phyloP scores from a whole-genome alignment of 805 yeast genomes.

The Scheffersomyces spartinae region DNA sequence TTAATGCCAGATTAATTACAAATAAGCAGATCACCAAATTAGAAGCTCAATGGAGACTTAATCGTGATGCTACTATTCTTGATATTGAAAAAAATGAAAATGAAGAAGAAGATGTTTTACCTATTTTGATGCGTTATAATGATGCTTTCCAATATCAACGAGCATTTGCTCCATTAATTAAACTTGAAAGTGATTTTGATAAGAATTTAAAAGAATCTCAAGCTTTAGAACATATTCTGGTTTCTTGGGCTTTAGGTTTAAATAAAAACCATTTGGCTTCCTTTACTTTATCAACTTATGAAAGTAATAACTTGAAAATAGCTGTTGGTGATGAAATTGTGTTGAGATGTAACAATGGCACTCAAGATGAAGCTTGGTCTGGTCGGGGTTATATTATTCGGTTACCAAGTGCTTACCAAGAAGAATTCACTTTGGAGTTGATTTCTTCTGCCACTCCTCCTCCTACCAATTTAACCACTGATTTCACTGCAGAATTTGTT shows the following conservation, averaged over 20 bases:
- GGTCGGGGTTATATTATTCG: slow-evolving; percentile 61
- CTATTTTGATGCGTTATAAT: slow-evolving; percentile 62
- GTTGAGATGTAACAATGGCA: slow-evolving; percentile 45
- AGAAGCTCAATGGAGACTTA: slow-evolving; percentile 73
- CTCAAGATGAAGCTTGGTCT: slow-evolving; percentile 54
- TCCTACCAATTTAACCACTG: slow-evolving; percentile 47
- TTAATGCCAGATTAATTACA: slow-evolving; percentile 45
- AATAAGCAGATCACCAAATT: slow-evolving; percentile 56
- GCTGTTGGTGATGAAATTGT: slow-evolving; percentile 80
- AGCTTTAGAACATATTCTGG: slow-evolving; percentile 59
- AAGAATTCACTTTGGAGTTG: slow-evolving; percentile 64
- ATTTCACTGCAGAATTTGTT: slow-evolving; percentile 75
- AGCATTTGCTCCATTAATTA: slow-evolving; percentile 72
- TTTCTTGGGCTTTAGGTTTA: slow-evolving; percentile 62
- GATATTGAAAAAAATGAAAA: slow-evolving; percentile 44
- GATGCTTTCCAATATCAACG: slow-evolving; percentile 83
- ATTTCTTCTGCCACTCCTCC: slow-evolving; percentile 33
- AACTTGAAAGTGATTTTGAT: slow-evolving; percentile 75
- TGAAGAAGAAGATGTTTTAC: slow-evolving; percentile 45
- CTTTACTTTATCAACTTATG: slow-evolving; percentile 58
- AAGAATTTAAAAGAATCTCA: slow-evolving; percentile 64
- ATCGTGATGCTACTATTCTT: slow-evolving; percentile 58
- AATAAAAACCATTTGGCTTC: slow-evolving; percentile 58
- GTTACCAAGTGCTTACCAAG: slow-evolving; percentile 55
- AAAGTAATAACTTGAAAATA: slow-evolving; percentile 51